Evolutionary conservation across 768 basidiomycete genomes (phyloP).

Genomic region (Amanita exitialis): DNA sequence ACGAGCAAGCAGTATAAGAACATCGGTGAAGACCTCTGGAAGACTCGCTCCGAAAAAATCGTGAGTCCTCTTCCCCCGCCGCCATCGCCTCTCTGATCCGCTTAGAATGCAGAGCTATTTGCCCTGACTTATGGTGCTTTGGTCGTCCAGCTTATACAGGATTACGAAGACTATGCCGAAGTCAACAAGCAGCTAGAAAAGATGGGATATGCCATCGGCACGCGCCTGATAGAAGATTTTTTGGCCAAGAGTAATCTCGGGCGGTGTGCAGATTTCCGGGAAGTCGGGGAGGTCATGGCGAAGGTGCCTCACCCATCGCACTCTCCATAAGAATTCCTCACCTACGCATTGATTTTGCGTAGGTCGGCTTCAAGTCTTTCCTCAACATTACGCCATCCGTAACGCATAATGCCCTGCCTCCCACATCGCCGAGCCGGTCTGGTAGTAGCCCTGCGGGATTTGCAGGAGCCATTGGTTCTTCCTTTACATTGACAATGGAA

Average conservation of each 20-base stretch:
- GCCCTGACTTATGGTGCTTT: conserved; percentile 95
- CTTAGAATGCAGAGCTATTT: conserved; percentile 94
- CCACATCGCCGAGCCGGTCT: conserved; percentile 39
- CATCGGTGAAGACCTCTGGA: conserved; percentile 95
- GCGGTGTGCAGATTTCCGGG: conserved; percentile 87
- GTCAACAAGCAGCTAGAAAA: conserved; percentile 96
- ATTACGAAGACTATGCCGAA: conserved; percentile 95
- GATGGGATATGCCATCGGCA: conserved; percentile 99
- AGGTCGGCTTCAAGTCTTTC: conserved; percentile 99
- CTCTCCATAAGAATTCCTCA: neutral
- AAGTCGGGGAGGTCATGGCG: conserved; percentile 91
- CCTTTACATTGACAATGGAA: conserved; percentile 80
- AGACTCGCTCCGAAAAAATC: conserved; percentile 88
- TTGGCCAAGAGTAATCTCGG: conserved; percentile 86
- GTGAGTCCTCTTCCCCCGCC: conserved; percentile 33
- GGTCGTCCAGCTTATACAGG: conserved; percentile 96
- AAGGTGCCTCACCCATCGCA: conserved; percentile 45
- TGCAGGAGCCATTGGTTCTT: conserved; percentile 38
- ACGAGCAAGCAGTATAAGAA: conserved; percentile 78
- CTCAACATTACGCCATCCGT: conserved; percentile 85
- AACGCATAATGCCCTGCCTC: conserved; percentile 51
- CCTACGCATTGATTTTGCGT: neutral
- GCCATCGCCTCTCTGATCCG: conserved; percentile 12
- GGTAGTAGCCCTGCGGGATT: conserved; percentile 26
- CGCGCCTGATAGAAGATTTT: conserved; percentile 93